Evolutionary conservation across 2,329 filamentous ascomycete species (phyloP), one percentile per base, ranked within the genome.

Genomic region (Aureobasidium leucospermi): DNA sequence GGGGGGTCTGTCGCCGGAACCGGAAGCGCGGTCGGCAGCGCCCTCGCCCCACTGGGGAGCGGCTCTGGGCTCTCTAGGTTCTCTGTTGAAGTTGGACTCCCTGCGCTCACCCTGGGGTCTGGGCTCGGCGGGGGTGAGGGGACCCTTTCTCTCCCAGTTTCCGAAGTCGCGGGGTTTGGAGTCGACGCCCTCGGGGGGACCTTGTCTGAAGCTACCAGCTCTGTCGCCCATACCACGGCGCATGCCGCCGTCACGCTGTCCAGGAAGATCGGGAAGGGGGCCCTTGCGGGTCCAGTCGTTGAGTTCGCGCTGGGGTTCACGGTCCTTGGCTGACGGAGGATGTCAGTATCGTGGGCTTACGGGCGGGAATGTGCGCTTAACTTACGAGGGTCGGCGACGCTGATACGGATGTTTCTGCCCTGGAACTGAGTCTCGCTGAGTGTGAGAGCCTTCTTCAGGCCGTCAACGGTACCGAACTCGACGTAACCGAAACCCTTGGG

Each of bases 401-500:
- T 96, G 72, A 97, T 87, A 73, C 90, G 86, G 73, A 99, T 91
- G 71, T 86, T 88, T 67, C 94, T 87, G 67, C 91, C 91, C 73
- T 95, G 88, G 74, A 97, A 92, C 61, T 84, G 85, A 62, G 85
- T 81, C 68, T 90, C 89, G 69, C 92, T 92, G 64, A 94, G 82
- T 61, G 85, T 84, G 64, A 99, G 82, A 60, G 94, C 94, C 76
- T 91, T 88, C 80, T 96, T 95, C 69, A 99, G 79, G 61, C 93
- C 93, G 52, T 97, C 93, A 46, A 94, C 78, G 55, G 85, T 87
- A 65, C 81, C 85, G 70, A 99, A 99, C 75, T 99, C 94, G 65
- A 96, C 93, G 73, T 99, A 99, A 63, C 93, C 94, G 69, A 99
- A 99, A 51, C 94, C 94, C 80, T 99, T 99, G 65, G 94, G 94